Base-by-base conservation (phyloP, 2,329 filamentous ascomycete species). In the Calonectria fujianensis region DNA sequence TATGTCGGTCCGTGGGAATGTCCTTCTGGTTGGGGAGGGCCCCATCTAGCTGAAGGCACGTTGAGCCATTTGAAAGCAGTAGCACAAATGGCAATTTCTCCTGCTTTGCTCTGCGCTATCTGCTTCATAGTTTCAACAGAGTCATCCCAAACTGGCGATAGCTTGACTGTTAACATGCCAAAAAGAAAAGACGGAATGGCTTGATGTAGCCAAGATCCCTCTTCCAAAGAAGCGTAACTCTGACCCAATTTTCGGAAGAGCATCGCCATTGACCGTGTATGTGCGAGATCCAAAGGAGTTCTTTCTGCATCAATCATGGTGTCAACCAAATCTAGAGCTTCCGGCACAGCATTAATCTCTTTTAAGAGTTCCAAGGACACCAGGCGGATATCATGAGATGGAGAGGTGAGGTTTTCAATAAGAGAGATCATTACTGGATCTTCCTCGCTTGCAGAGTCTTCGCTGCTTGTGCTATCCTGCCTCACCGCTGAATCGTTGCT, bases 131-230 rank as follows among this genome's bases (percentile, higher is more conserved):
- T 92, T 70, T 92, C 90, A 66, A 94, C 92, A 0, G 95, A 91
- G 80, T 98, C 95, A 74, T 98, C 95, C 95, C 96, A 98, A 8
- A 97, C 88, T 45, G 95, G 95, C 0, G 96, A 91, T 77, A 98
- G 89, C 78, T 94, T 95, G 64, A 98, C 92, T 0, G 96, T 97
- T 74, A 98, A 89, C 85, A 98, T 90, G 64, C 97, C 97, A 80
- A 98, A 98, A 80, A 95, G 93, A 81, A 96, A 98, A 0, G 91
- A 90, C 0, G 96, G 94, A 37, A 98, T 90, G 9, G 95, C 92
- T 79, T 91, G 89, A 73, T 91, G 89, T 77, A 97, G 86, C 91
- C 93, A 94, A 1, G 90, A 90, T 48, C 91, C 88, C 2, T 90
- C 86, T 51, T 88, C 86, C 13, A 93, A 82, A 31, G 90, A 87